Conservation (phyloP, 352 stramenopile species). For the Globisporangium cystogenes region DNA sequence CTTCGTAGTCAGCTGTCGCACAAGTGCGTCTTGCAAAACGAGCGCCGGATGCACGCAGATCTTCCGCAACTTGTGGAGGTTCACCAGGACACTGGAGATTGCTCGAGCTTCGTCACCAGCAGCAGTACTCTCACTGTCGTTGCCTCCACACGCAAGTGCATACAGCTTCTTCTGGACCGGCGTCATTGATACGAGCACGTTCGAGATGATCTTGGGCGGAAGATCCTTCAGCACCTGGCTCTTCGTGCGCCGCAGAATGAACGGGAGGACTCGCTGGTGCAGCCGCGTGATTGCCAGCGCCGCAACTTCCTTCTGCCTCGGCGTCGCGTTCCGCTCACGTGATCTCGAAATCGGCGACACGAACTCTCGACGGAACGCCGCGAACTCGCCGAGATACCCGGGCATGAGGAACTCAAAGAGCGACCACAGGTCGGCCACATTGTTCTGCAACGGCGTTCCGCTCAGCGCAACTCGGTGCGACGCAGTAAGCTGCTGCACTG, state of each 20-base stretch:
- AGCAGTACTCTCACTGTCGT: neutral
- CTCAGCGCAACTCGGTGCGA: constrained; percentile 92
- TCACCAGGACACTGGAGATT: constrained; percentile 36
- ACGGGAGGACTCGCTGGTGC: constrained; percentile 96
- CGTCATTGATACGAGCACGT: constrained; percentile 89
- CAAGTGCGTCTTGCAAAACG: constrained; percentile 33
- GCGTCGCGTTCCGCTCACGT: constrained; percentile 48
- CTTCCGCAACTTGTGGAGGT: constrained; percentile 82
- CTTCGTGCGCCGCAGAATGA: constrained; percentile 97
- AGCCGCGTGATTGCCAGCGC: constrained; percentile 89
- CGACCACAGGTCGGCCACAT: constrained; percentile 95
- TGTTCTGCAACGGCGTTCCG: constrained; percentile 97
- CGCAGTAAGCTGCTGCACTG: constrained; percentile 73
- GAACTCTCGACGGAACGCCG: constrained; percentile 51
- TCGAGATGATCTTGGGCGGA: constrained; percentile 96
- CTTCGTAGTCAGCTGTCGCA: constrained; percentile 14
- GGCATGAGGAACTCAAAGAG: constrained; percentile 98
- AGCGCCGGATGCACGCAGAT: constrained; percentile 95
- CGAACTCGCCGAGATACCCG: constrained; percentile 92
- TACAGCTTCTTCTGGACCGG: constrained; percentile 88
- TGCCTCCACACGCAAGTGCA: constrained; percentile 13
- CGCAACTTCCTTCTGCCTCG: constrained; percentile 70
- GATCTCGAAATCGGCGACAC: constrained; percentile 59
- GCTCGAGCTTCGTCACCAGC: no score
- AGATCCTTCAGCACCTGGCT: constrained; percentile 94